A percentile compares a stretch with the other conserved stretches of the same genome.
Evolutionary conservation across 2,329 filamentous ascomycete genomes (phyloP).

Genomic region (Fusarium sp.): DNA sequence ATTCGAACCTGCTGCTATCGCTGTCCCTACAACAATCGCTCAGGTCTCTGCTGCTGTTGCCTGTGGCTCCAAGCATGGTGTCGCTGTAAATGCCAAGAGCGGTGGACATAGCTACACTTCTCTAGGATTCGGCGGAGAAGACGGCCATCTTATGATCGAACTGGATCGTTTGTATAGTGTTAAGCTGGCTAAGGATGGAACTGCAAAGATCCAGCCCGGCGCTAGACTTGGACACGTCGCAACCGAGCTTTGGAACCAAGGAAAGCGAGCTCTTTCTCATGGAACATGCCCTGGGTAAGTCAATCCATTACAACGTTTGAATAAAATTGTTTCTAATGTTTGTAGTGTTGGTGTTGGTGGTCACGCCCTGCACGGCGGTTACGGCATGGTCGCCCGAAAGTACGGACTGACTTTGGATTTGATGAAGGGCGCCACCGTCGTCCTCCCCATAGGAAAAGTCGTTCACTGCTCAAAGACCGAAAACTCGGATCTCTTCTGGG

Average conservation of each 20-base stretch:
- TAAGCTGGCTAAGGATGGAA: conserved; percentile 41
- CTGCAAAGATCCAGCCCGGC: conserved; percentile 57
- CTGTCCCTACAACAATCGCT: conserved; percentile 51
- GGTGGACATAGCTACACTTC: conserved; percentile 69
- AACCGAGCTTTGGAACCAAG: conserved; percentile 57
- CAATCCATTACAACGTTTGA: rapidly evolving
- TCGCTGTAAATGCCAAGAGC: conserved; percentile 65
- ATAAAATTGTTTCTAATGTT: conserved; percentile 6
- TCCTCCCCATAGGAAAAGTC: conserved; percentile 47
- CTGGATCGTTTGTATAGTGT: conserved; percentile 57
- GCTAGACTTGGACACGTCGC: conserved; percentile 64
- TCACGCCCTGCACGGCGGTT: conserved; percentile 51
- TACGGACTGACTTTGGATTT: conserved; percentile 50
- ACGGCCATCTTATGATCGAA: conserved; percentile 59
- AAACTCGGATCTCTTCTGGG: conserved; percentile 50
- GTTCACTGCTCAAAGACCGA: conserved; percentile 47
- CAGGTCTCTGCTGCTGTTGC: conserved; percentile 62
- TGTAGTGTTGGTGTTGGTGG: conserved; percentile 49
- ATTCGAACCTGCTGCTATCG: conserved; percentile 52
- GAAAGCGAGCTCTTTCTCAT: conserved; percentile 60
- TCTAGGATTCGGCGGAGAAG: conserved; percentile 60
- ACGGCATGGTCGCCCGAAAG: conserved; percentile 52
- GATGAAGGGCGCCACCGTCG: conserved; percentile 50
- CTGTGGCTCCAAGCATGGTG: conserved; percentile 58
- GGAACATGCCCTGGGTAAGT: conserved; percentile 66